These are phyloP conservation scores for Arthroderma sp. DNA, from an alignment of 2,329 filamentous ascomycete species.

Conservation along the genomic window DNA sequence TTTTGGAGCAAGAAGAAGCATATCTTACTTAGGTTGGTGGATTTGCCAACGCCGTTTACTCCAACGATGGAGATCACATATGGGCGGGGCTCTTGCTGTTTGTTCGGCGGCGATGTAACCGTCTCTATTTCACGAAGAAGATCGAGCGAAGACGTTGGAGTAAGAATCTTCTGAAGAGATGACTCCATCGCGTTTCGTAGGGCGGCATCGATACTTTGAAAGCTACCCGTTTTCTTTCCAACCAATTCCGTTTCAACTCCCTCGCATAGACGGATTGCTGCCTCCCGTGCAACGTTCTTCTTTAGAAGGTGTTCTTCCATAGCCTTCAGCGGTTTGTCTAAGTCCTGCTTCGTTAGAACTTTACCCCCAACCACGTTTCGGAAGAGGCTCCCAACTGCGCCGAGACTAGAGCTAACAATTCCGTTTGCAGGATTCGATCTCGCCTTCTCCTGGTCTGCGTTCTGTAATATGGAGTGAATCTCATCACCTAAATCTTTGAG, in stretches of 20 bases:
- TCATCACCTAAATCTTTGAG: slow-evolving; percentile 88
- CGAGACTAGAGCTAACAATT: slow-evolving; percentile 65
- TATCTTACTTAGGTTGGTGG: slow-evolving; percentile 93
- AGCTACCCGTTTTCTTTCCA: slow-evolving; percentile 80
- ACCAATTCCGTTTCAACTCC: slow-evolving; percentile 82
- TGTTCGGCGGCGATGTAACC: slow-evolving; percentile 52
- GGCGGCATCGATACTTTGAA: slow-evolving; percentile 74
- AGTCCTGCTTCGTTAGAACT: slow-evolving; percentile 72
- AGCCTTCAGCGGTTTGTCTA: slow-evolving; percentile 82
- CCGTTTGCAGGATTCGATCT: slow-evolving; percentile 39
- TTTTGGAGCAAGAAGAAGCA: slow-evolving; percentile 97
- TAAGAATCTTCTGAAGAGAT: slow-evolving; percentile 87
- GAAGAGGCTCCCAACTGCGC: slow-evolving; percentile 76
- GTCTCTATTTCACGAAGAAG: slow-evolving; percentile 84
- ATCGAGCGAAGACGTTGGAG: slow-evolving; percentile 86
- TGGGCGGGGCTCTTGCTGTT: slow-evolving; percentile 56
- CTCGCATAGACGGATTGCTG: slow-evolving; percentile 77
- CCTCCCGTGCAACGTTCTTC: slow-evolving; percentile 94
- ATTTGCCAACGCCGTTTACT: slow-evolving; percentile 97
- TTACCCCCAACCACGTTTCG: slow-evolving; percentile 92
- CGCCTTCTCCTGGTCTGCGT: slow-evolving; percentile 54
- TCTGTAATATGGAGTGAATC: slow-evolving; percentile 75
- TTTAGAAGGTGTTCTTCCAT: slow-evolving; percentile 91
- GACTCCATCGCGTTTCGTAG: slow-evolving; percentile 82
- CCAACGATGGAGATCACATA: slow-evolving; percentile 98